Percentiles rank a stretch among this genome's conserved stretches.
phyloP scores from a whole-genome alignment of 768 basidiomycete species.

The Naganishia vaughanmartiniae region DNA sequence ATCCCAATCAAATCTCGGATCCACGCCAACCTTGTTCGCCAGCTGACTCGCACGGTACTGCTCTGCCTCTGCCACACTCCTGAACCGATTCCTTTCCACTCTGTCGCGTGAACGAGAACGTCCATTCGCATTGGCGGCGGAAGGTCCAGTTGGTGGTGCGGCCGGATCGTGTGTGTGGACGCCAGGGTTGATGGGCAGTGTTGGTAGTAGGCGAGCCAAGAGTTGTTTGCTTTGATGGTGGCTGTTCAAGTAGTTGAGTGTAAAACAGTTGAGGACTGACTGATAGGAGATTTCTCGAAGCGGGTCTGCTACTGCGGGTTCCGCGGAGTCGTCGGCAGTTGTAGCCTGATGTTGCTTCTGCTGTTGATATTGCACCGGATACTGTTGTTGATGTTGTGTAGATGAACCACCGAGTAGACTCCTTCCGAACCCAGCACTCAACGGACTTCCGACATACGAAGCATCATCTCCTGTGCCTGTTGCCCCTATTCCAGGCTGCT shows the following conservation, averaged over 20 bases:
- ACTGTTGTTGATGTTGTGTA: too few relatives aligned
- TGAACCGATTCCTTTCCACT: not conserved
- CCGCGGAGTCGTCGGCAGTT: too few relatives aligned
- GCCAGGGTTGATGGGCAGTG: not conserved
- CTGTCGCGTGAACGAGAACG: not conserved
- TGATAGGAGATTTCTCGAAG: not conserved
- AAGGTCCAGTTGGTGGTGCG: not conserved
- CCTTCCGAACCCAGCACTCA: too few relatives aligned
- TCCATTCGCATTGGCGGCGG: not conserved
- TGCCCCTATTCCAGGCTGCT: too few relatives aligned
- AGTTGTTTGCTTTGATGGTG: not conserved
- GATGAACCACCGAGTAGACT: too few relatives aligned
- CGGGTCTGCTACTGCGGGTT: too few relatives aligned
- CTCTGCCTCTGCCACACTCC: conserved; percentile 8
- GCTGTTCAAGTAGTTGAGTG: not conserved
- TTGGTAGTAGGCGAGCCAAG: not conserved
- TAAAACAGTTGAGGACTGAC: conserved; percentile 7
- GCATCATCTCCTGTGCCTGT: too few relatives aligned
- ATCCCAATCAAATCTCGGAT: conserved; percentile 24
- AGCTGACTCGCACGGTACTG: not conserved
- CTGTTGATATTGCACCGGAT: too few relatives aligned
- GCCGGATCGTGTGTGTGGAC: not conserved
- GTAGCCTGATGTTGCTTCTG: too few relatives aligned
- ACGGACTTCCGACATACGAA: too few relatives aligned
- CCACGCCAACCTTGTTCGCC: not conserved